Conservation (phyloP, 2,329 filamentous ascomycete species). For the Chrysoporthe deuterocubensis region DNA sequence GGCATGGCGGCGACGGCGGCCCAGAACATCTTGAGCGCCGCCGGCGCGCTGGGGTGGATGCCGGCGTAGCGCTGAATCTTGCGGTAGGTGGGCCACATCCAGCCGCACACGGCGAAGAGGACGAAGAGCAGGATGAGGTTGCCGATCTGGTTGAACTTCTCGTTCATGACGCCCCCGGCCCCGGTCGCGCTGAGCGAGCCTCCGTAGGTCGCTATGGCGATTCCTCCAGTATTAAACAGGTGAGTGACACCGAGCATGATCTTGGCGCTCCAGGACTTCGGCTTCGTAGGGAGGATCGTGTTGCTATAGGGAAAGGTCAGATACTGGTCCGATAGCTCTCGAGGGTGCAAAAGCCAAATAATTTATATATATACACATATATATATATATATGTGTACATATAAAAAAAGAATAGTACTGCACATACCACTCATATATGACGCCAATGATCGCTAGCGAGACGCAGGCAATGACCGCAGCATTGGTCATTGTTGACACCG, state of each 20-base stretch:
- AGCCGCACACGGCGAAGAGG: conserved; percentile 31
- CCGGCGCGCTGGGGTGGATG: conserved; percentile 28
- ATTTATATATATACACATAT: too few species aligned
- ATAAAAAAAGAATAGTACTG: neutral
- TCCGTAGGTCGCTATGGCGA: conserved; percentile 30
- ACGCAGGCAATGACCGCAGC: conserved; percentile 33
- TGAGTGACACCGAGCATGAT: conserved; percentile 33
- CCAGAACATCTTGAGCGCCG: conserved; percentile 28
- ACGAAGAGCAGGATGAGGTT: conserved; percentile 33
- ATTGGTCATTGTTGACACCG: conserved; percentile 35
- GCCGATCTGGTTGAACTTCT: conserved; percentile 30
- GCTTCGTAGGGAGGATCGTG: conserved; percentile 17
- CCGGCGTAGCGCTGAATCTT: conserved; percentile 21
- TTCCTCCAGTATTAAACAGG: conserved; percentile 32
- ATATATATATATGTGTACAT: too few species aligned
- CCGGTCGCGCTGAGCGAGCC: conserved; percentile 28
- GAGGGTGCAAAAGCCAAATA: neutral
- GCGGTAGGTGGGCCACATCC: conserved; percentile 32
- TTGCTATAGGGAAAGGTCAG: conserved; percentile 7
- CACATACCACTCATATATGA: conserved; percentile 37
- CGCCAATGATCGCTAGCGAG: conserved; percentile 25
- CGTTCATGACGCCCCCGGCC: conserved; percentile 27
- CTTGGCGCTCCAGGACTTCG: conserved; percentile 28
- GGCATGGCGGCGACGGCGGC: conserved; percentile 29
- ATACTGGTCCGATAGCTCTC: conserved; percentile 15